A percentile compares a stretch with the other conserved stretches of the same genome.
phyloP scores from a whole-genome alignment of 495 filamentous ascomycete species.

The Barbatosphaeria neglecta region DNA sequence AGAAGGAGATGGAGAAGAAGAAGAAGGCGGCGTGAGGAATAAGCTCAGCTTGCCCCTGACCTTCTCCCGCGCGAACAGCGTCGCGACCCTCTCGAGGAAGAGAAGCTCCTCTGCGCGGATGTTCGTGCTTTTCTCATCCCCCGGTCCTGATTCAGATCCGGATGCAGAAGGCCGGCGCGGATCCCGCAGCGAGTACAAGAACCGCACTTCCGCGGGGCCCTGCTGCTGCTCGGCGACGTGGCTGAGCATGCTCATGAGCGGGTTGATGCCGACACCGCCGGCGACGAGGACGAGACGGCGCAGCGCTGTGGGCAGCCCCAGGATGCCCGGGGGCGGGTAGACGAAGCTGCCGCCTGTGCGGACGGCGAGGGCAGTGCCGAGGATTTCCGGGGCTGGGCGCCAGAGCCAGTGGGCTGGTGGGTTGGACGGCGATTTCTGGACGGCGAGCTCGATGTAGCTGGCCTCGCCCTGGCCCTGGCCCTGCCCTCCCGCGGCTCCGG shows the following conservation, averaged over 20 bases:
- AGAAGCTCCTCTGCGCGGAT: conserved; percentile 21
- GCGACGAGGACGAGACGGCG: conserved; percentile 60
- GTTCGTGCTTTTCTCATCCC: too few relatives aligned
- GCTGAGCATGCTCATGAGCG: conserved; percentile 36
- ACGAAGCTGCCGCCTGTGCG: conserved; percentile 72
- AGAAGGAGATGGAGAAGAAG: not conserved
- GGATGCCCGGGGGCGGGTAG: conserved; percentile 50
- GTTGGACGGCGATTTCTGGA: conserved; percentile 54
- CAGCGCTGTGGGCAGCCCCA: conserved; percentile 20
- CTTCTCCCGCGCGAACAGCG: conserved; percentile 15
- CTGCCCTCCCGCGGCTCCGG: too few relatives aligned
- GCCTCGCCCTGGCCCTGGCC: too few relatives aligned
- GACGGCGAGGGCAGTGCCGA: conserved; percentile 46
- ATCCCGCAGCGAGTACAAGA: conserved; percentile 31
- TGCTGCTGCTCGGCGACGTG: conserved; percentile 15
- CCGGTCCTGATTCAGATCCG: too few relatives aligned
- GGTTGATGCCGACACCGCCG: conserved; percentile 79
- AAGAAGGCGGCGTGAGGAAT: conserved; percentile 20
- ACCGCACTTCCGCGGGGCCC: conserved; percentile 11
- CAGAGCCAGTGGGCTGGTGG: conserved; percentile 70
- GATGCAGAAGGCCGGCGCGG: too few relatives aligned
- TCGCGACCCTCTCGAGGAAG: conserved; percentile 31
- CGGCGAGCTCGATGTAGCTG: conserved; percentile 58
- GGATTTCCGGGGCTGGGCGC: conserved; percentile 39
- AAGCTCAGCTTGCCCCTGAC: conserved; percentile 18